phyloP scores from a whole-genome alignment of 768 basidiomycete genomes.

The Amanita muscaria region DNA sequence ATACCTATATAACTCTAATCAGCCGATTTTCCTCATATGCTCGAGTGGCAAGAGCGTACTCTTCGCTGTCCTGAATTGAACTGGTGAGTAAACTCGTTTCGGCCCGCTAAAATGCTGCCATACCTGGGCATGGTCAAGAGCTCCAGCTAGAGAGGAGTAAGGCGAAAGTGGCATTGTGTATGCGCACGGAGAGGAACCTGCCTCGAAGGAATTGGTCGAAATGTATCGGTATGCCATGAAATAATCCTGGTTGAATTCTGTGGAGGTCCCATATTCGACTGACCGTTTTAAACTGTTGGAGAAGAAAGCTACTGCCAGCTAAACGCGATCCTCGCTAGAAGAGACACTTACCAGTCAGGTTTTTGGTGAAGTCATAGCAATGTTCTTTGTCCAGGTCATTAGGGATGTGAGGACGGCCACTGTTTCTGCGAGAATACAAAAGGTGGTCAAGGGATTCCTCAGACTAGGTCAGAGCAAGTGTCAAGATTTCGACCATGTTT shows the following conservation, averaged over 20 bases:
- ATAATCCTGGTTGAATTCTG: background rate
- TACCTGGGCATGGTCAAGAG: too few species aligned
- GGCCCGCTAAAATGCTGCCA: too few species aligned
- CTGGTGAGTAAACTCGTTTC: background rate
- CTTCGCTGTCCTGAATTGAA: background rate
- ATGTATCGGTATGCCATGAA: background rate
- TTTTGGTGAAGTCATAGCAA: background rate
- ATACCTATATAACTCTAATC: background rate
- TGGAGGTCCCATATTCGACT: background rate
- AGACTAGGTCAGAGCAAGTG: background rate
- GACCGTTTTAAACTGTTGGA: background rate
- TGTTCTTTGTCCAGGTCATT: constrained; percentile 4
- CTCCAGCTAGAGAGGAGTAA: constrained; percentile 16
- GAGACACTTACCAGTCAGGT: too few species aligned
- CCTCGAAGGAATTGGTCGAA: background rate
- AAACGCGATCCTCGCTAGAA: background rate
- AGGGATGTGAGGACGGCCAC: background rate
- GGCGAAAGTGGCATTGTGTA: constrained; percentile 10
- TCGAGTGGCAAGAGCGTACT: background rate
- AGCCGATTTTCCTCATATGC: background rate
- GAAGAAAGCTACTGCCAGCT: background rate
- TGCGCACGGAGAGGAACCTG: background rate
- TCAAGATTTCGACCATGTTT: background rate
- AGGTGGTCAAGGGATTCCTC: background rate
- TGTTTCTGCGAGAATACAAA: background rate